Percentiles rank a stretch among this genome's conserved stretches.
phyloP scores from a whole-genome alignment of 2,329 filamentous ascomycete genomes.

The Lecanicillium sp. region DNA sequence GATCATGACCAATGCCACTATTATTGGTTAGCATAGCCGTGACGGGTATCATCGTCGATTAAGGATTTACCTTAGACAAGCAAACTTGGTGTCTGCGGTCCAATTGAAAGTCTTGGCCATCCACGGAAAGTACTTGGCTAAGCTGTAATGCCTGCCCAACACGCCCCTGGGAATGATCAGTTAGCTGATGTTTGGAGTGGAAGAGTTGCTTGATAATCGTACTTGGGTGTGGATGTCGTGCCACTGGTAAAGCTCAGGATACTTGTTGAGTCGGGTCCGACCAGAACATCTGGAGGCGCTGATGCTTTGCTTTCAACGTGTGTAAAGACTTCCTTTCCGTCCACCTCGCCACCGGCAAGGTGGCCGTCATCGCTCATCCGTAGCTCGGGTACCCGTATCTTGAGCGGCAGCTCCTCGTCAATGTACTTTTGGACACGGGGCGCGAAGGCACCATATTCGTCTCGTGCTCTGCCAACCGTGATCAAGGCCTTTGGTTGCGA shows the following conservation, averaged over 20 bases:
- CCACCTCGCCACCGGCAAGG: constrained; percentile 58
- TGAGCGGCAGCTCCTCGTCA: constrained; percentile 60
- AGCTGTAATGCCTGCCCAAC: constrained; percentile 73
- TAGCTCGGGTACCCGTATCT: constrained; percentile 66
- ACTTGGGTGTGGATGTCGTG: constrained; percentile 70
- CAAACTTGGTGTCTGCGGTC: constrained; percentile 65
- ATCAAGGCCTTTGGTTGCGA: constrained; percentile 60
- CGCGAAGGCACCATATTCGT: constrained; percentile 45
- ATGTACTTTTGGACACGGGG: constrained; percentile 53
- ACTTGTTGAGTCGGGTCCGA: constrained; percentile 78
- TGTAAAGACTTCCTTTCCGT: constrained; percentile 61
- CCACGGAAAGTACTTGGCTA: constrained; percentile 86
- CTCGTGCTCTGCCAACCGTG: constrained; percentile 61
- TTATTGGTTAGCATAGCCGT: too few species aligned
- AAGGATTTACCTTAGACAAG: constrained; percentile 60
- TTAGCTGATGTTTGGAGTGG: not conserved
- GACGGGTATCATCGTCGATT: too few species aligned
- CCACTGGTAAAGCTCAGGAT: constrained; percentile 71
- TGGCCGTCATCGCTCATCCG: constrained; percentile 62
- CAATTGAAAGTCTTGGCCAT: constrained; percentile 80
- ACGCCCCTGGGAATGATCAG: constrained; percentile 45
- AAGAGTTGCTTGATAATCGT: too few species aligned
- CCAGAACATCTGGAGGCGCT: constrained; percentile 59
- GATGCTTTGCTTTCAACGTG: constrained; percentile 39
- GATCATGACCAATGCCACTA: constrained; percentile 78